Percentiles rank a stretch among this genome's conserved stretches.
Evolutionary conservation across 805 yeast genomes (phyloP).

Genomic region (Brettanomyces sp.): DNA sequence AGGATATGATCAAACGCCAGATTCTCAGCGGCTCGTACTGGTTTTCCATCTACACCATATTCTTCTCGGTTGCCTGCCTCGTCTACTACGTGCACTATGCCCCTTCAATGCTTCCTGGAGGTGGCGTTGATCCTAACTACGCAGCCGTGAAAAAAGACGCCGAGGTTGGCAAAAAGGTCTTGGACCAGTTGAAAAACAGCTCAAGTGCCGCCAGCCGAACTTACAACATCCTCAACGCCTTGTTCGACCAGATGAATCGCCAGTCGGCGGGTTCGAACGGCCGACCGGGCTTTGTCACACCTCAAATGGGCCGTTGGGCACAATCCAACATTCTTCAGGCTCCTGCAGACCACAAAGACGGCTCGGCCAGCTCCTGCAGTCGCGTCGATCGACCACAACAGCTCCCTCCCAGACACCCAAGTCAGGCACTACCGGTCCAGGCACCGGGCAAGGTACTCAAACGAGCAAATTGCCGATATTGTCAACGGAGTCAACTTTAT

Average conservation of each 20-base stretch:
- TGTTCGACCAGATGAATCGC: constrained; percentile 70
- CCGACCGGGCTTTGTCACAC: constrained; percentile 17
- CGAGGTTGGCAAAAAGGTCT: constrained; percentile 67
- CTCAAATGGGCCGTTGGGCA: constrained; percentile 20
- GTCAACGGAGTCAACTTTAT: constrained; percentile 24
- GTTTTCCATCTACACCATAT: constrained; percentile 85
- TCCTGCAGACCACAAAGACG: constrained; percentile 4
- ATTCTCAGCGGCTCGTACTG: constrained; percentile 80
- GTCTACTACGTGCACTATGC: constrained; percentile 65
- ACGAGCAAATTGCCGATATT: constrained; percentile 1
- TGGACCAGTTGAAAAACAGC: constrained; percentile 61
- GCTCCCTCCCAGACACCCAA: background rate
- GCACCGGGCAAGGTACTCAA: background rate
- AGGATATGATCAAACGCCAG: constrained; percentile 65
- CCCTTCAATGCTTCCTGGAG: constrained; percentile 23
- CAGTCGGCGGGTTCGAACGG: constrained; percentile 34
- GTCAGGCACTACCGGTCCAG: background rate
- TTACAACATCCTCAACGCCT: constrained; percentile 66
- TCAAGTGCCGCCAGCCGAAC: constrained; percentile 75
- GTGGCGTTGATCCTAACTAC: constrained; percentile 43
- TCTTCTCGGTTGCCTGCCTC: constrained; percentile 80
- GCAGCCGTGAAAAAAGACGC: constrained; percentile 60
- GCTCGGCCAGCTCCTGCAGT: background rate
- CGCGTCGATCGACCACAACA: background rate
- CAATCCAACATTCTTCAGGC: constrained; percentile 4